phyloP scores from a whole-genome alignment of 129 eudicot genomes.

The Ambrosia artemisiifolia region DNA sequence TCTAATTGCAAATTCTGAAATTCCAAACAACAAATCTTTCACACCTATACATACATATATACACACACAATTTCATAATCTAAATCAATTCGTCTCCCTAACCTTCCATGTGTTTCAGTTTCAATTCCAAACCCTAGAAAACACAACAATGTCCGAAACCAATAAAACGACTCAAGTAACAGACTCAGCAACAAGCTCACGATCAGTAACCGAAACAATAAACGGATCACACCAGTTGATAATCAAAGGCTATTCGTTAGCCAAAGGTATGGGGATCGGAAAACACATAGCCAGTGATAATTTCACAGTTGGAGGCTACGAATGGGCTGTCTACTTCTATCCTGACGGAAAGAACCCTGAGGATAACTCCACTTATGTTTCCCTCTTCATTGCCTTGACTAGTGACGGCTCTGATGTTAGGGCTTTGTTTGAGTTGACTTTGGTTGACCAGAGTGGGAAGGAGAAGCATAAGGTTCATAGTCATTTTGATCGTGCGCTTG shows the following conservation, averaged over 20 bases:
- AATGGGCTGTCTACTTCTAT: constrained; percentile 82
- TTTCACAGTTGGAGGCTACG: constrained; percentile 73
- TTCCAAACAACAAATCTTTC: neutral
- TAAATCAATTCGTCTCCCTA: neutral
- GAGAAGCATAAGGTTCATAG: constrained; percentile 80
- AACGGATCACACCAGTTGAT: constrained; percentile 82
- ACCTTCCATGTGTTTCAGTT: constrained; percentile 9
- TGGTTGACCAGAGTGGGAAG: constrained; percentile 77
- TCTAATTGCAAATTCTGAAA: neutral
- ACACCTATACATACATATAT: neutral
- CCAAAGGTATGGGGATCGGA: constrained; percentile 83
- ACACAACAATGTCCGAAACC: constrained; percentile 16
- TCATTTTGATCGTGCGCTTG: constrained; percentile 74
- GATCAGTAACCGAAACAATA: constrained; percentile 67
- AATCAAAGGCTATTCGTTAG: constrained; percentile 76
- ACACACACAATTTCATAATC: too few relatives aligned
- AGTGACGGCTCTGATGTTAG: constrained; percentile 84
- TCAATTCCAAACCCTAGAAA: neutral
- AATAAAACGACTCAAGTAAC: constrained; percentile 17
- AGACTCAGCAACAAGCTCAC: constrained; percentile 53
- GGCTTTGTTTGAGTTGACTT: constrained; percentile 77
- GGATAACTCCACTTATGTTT: constrained; percentile 71
- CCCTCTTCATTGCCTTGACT: constrained; percentile 74
- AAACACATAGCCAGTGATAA: constrained; percentile 83
- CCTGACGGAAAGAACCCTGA: constrained; percentile 90